phyloP scores from a whole-genome alignment of 768 basidiomycete species.

The Pisolithus tinctorius region DNA sequence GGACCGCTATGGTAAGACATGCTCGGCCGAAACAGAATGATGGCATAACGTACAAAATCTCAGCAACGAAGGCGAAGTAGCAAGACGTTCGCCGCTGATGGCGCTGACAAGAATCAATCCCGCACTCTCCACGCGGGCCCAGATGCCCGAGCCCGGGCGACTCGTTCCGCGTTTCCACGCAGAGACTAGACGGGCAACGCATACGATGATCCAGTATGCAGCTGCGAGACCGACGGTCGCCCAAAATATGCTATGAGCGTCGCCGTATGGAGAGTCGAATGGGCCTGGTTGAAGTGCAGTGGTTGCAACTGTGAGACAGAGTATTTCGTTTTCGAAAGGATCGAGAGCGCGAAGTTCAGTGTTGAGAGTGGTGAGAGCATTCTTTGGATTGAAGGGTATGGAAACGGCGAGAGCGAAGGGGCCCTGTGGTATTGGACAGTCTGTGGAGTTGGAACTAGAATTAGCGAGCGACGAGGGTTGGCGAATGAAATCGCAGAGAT shows the following conservation, averaged over 20 bases:
- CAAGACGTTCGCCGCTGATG: slow-evolving; percentile 84
- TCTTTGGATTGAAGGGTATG: slow-evolving; percentile 56
- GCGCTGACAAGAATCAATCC: slow-evolving; percentile 90
- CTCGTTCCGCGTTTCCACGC: slow-evolving; percentile 73
- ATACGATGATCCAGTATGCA: slow-evolving; percentile 77
- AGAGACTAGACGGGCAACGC: slow-evolving; percentile 72
- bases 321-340: slow-evolving; percentile 70
- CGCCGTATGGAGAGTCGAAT: slow-evolving; percentile 54
- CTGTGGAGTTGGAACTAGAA: slow-evolving; percentile 32
- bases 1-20: slow-evolving; percentile 7
- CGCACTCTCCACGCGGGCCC: slow-evolving; percentile 72
- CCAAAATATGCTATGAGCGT: slow-evolving; percentile 66
- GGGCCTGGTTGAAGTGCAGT: slow-evolving; percentile 68
- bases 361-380: slow-evolving; percentile 74
- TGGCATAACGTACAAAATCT: slow-evolving; percentile 65
- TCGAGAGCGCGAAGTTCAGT: slow-evolving; percentile 88
- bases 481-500: slow-evolving; percentile 71
- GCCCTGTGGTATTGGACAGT: slow-evolving; percentile 78
- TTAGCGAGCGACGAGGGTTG: slow-evolving; percentile 67
- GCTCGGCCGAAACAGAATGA: slow-evolving; percentile 7
- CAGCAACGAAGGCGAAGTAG: slow-evolving; percentile 78
- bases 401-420: slow-evolving; percentile 76
- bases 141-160: slow-evolving; percentile 52
- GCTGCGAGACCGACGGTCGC: slow-evolving; percentile 64
- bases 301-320: slow-evolving; percentile 73